These are phyloP conservation scores for Amaranthus hypochondriacus DNA, from an alignment of 148 eudicot species.

Conservation along the genomic window DNA sequence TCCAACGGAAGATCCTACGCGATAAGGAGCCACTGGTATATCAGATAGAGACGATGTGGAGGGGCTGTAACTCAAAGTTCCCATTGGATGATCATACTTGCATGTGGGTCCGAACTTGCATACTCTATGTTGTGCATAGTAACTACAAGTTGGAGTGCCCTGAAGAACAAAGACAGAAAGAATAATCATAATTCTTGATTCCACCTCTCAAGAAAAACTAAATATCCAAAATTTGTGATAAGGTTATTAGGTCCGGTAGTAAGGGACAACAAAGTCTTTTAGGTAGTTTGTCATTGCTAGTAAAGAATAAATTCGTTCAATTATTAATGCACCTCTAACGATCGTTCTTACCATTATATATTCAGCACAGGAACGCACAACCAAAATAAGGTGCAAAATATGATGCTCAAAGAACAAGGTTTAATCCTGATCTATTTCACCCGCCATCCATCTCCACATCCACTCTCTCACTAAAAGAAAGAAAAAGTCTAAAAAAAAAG, in stretches of 20 bases:
- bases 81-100: slow-evolving; percentile 48
- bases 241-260: too few species aligned
- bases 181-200: not conserved
- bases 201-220: not conserved
- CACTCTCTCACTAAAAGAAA: not conserved
- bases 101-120: slow-evolving; percentile 45
- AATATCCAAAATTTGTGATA: not conserved
- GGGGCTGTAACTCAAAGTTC: slow-evolving; percentile 77
- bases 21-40: slow-evolving; percentile 95
- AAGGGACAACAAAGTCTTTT: too few species aligned
- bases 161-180: slow-evolving; percentile 23
- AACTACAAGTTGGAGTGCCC: slow-evolving; percentile 84
- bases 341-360: too few species aligned
- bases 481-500: not conserved
- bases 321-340: too few species aligned
- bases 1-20: slow-evolving; percentile 65
- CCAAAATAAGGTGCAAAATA: not conserved
- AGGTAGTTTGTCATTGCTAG: too few species aligned
- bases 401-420: not conserved
- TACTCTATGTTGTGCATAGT: slow-evolving; percentile 59
- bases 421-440: not conserved
- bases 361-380: not conserved
- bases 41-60: slow-evolving; percentile 93
- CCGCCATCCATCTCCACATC: not conserved
- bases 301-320: too few species aligned